phyloP scores from a whole-genome alignment of 176 grass and related monocot species.

The Tillandsia fasciculata region DNA sequence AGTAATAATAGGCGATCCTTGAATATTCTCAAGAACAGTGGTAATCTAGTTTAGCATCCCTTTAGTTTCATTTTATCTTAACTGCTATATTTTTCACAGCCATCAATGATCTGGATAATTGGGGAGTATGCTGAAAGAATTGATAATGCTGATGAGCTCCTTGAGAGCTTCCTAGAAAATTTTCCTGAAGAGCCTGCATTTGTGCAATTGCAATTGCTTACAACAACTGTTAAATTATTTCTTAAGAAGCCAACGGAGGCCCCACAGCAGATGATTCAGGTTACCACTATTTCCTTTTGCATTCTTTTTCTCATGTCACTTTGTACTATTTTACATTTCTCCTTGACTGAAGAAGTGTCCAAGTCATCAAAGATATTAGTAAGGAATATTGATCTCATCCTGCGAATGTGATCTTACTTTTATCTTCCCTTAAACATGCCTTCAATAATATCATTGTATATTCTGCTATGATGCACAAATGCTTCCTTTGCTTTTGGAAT shows the following conservation, averaged over 20 bases:
- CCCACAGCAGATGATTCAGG: constrained; percentile 98
- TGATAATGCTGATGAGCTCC: constrained; percentile 97
- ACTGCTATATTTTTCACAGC: constrained; percentile 33
- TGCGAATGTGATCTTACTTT: too few relatives aligned
- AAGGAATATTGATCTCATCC: too few relatives aligned
- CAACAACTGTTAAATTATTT: constrained; percentile 80
- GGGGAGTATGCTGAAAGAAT: constrained; percentile 99
- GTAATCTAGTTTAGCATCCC: background rate
- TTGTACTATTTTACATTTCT: background rate
- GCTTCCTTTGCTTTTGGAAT: too few relatives aligned
- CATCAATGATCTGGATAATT: constrained; percentile 99
- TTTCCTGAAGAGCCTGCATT: constrained; percentile 88
- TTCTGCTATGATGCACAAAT: too few relatives aligned
- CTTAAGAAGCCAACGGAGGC: constrained; percentile 96
- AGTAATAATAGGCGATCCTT: constrained; percentile 25
- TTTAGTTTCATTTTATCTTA: background rate
- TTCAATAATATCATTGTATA: too few relatives aligned
- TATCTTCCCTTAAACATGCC: too few relatives aligned
- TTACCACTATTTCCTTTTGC: constrained; percentile 16
- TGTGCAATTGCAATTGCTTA: constrained; percentile 79
- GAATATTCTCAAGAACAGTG: background rate
- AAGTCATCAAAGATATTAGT: too few relatives aligned
- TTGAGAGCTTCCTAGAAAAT: constrained; percentile 92
- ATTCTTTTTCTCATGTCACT: background rate
- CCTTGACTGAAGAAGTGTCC: background rate